Base-by-base conservation (phyloP, 2,329 filamentous ascomycete genomes). In the Calycina herbarum region DNA sequence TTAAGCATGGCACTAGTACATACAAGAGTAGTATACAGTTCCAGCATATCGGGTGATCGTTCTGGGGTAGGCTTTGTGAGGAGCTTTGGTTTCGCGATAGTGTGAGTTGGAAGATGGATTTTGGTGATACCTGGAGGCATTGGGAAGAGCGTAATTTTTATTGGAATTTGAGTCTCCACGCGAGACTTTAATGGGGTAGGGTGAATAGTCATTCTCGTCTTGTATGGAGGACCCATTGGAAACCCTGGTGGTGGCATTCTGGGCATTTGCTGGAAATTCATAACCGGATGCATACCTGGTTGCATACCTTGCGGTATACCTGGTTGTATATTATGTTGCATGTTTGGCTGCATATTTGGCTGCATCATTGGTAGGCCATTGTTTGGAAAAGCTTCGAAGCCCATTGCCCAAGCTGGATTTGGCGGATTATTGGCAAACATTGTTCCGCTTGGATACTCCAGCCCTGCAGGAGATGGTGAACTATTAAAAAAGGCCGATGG, bases 81-180 rank as follows among this genome's bases (percentile, higher is more conserved):
- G 29, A 97, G 84, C 78, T 98, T 98, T 6, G 94, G 92, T 77
- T 98, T 98, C 24, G 94, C 95, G 63, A 99, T 95, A 0, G 93
- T 96, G 75, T 97, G 89, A 3, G 90, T 88, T 4, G 94, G 95
- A 17, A 99, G 85, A 74, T 96, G 93, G 61, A 98, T 81, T 75
- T 90, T 92, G 69, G 89, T 91, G 65, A 94, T 86, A 11, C 90
- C 90, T 0, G 83, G 80, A 1, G 94, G 93, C 58, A 96, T 81
- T 24, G 91, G 88, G 65, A 88, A 89, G 48, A 98, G 79, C 0
- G 89, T 90, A 78, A 98, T 84, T 73, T 89, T 89, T 71, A 97
- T 92, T 8, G 91, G 92, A 71, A 98, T 97, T 76, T 98, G 95
- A 0, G 95, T 98, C 80, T 99, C 95, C 20, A 98, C 95, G 27